Base-by-base conservation (phyloP, 306 rosid genomes). In the Senna siamea region DNA sequence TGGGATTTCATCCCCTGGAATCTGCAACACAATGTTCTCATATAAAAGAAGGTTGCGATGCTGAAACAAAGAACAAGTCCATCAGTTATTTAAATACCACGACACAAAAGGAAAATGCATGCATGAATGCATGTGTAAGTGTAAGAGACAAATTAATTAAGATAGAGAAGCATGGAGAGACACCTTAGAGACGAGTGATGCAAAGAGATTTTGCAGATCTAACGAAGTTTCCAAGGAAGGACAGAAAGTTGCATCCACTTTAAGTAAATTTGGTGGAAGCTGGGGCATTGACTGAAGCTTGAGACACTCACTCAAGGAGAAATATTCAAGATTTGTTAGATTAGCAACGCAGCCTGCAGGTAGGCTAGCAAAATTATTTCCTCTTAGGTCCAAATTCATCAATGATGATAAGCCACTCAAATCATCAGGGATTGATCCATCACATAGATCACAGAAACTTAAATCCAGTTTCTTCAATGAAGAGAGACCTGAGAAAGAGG, bases 301-400 rank as follows among this genome's bases (percentile, higher is more conserved):
- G 20, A 23, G 63, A 9, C 46, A 40, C 4, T 40, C 46, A 40
- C 46, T 40, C 10, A 40, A 7, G 10, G 4, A 1, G 5, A 40
- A 40, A 5, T 7, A 37, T 37, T 37, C 7, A 37, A 37, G 40
- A 37, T 37, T 37, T 37, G 8, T 5, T 4, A 73, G 79, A 68
- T 61, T 61, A 10, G 85, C 53, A 46, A 82, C 56, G 47, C 50
- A 13, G 67, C 73, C 56, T 22, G 8, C 6, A 2, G 61, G 61
- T 55, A 23, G n/a, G 35, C 23, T 55, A 4, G 35, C 12, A 11
- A 55, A 55, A 23, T 23, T 9, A 35, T 55, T 55, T 55, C 61
- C 35, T 4, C n/a, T 2, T 2, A 23, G 35, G 22, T 2, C 0
- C 22, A 55, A 5, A 4, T 0, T 9, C 1, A 3, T 4, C 61